Percentiles rank a stretch among this genome's conserved stretches.
Evolutionary conservation across 192 early-diverging fungal species (phyloP).

Genomic region (Geranomyces michiganensis): DNA sequence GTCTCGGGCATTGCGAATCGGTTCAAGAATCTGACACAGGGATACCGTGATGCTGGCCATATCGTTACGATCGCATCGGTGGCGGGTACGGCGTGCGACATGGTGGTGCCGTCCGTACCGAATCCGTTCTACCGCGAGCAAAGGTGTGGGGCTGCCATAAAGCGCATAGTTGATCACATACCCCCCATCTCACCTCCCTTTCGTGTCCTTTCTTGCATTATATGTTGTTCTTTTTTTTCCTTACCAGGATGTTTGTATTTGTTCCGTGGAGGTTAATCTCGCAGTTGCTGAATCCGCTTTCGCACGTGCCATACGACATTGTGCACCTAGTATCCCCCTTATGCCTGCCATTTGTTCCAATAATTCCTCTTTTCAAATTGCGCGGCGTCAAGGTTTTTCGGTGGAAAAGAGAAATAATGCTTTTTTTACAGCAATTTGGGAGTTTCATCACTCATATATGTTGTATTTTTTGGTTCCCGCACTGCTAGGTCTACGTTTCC

Average conservation of each 20-base stretch:
- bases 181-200: background rate
- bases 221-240: background rate
- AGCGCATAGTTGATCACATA: background rate
- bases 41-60: conserved; percentile 51
- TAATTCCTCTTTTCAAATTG: conserved; percentile 45
- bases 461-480: too few species aligned
- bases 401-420: background rate
- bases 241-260: conserved; percentile 49
- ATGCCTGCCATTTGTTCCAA: conserved; percentile 41
- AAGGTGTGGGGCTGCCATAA: conserved; percentile 28
- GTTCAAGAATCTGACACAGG: conserved; percentile 50
- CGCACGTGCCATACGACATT: conserved; percentile 49
- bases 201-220: conserved; percentile 5
- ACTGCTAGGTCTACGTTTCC: conserved; percentile 57
- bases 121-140: conserved; percentile 52
- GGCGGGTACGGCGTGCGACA: conserved; percentile 47
- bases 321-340: conserved; percentile 52
- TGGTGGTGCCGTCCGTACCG: conserved; percentile 38
- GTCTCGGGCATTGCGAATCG: conserved; percentile 59
- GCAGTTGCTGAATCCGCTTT: conserved; percentile 43
- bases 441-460: background rate
- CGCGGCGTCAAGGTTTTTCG: conserved; percentile 37
- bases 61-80: conserved; percentile 49
- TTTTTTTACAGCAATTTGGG: background rate
- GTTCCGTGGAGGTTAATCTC: conserved; percentile 45